Percentiles rank a stretch among this genome's conserved stretches.
These are phyloP conservation scores for Aureobasidium lini DNA, from an alignment of 2,329 filamentous ascomycete genomes.

Conservation along the genomic window DNA sequence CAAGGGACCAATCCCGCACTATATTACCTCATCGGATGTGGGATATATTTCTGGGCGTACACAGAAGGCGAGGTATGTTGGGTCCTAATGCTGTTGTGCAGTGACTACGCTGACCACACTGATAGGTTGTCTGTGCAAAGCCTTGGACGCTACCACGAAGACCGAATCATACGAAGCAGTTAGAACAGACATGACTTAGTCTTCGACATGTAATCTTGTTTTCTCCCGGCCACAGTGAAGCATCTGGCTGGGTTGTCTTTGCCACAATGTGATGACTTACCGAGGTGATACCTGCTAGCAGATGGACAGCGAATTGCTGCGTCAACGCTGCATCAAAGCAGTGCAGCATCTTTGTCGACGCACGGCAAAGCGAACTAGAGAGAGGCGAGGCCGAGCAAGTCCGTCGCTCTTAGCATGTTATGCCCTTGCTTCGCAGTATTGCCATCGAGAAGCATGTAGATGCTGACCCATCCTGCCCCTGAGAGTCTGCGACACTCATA, in stretches of 20 bases:
- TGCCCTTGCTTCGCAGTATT: background rate
- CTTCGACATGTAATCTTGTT: background rate
- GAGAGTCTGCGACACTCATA: background rate
- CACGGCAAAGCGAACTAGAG: too few species aligned
- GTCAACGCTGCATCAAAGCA: background rate
- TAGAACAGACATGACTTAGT: constrained; percentile 10
- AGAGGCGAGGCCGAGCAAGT: background rate
- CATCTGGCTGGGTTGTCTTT: background rate
- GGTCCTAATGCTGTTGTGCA: background rate
- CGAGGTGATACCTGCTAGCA: background rate
- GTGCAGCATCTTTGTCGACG: background rate
- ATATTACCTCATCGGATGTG: constrained; percentile 82
- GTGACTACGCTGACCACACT: constrained; percentile 10
- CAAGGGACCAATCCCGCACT: constrained; percentile 87
- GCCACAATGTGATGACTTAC: background rate
- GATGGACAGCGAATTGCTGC: too few species aligned
- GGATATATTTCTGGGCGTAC: constrained; percentile 93
- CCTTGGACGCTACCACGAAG: constrained; percentile 40
- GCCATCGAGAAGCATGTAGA: background rate
- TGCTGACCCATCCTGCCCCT: background rate
- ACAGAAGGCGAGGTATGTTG: constrained; percentile 85
- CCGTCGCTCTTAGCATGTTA: background rate
- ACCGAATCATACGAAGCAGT: background rate
- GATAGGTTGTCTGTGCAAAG: constrained; percentile 40
- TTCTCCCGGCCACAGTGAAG: background rate